Percentiles rank a stretch among this genome's conserved stretches.
These are phyloP conservation scores for Pseudopithomyces maydicus DNA, from an alignment of 2,329 filamentous ascomycete genomes.

Conservation along the genomic window DNA sequence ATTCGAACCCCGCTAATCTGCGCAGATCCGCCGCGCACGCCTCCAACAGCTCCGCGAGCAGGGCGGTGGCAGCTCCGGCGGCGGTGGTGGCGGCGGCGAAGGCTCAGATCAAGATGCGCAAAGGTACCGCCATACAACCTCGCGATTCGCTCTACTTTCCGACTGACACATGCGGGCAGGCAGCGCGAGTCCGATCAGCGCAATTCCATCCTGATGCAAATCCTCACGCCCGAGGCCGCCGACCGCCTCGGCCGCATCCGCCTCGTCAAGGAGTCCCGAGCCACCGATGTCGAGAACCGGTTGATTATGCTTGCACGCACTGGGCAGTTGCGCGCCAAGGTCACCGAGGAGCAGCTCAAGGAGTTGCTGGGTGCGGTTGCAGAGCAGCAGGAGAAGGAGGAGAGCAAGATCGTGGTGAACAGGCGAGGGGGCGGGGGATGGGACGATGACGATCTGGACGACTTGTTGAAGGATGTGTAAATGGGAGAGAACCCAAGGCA, in stretches of 20 bases:
- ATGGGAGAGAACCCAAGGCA: neutral
- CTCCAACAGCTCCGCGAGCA: constrained; percentile 89
- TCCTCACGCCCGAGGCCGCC: constrained; percentile 90
- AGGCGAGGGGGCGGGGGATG: constrained; percentile 78
- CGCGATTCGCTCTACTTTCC: neutral
- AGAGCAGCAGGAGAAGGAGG: constrained; percentile 69
- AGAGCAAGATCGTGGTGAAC: constrained; percentile 79
- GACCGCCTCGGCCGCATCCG: constrained; percentile 94
- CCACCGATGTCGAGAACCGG: constrained; percentile 87
- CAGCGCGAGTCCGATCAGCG: constrained; percentile 71
- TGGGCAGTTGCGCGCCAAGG: constrained; percentile 84
- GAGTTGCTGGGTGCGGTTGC: constrained; percentile 84
- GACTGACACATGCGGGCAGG: constrained; percentile 30
- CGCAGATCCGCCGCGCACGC: constrained; percentile 85
- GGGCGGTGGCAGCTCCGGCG: constrained; percentile 55
- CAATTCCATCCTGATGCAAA: constrained; percentile 80
- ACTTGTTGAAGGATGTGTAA: constrained; percentile 45
- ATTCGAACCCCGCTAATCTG: neutral
- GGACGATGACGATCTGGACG: constrained; percentile 78
- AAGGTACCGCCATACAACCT: constrained; percentile 33
- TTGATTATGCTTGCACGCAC: constrained; percentile 89
- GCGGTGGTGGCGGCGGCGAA: constrained; percentile 55
- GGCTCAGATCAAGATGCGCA: constrained; percentile 65
- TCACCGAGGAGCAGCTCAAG: constrained; percentile 92
- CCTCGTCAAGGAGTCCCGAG: constrained; percentile 91